Percentiles rank a stretch among this genome's conserved stretches.
Conservation (phyloP, 768 basidiomycete species). For the Tylopilus plumbeoviolaceoides region DNA sequence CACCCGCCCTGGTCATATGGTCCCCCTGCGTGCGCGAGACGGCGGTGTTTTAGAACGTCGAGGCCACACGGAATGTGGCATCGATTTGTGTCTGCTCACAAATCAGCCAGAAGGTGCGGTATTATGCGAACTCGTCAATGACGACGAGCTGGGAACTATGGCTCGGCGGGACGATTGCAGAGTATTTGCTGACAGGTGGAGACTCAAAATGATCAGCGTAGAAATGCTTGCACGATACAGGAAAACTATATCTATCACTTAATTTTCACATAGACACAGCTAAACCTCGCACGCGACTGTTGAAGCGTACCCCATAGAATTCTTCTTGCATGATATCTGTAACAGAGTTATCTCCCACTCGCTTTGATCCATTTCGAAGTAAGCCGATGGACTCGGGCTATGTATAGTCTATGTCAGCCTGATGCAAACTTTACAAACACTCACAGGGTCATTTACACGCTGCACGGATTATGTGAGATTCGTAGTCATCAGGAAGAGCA, state of each 20-base stretch:
- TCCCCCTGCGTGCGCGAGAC: constrained; percentile 81
- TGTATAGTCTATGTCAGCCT: too few species aligned
- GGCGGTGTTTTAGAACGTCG: constrained; percentile 85
- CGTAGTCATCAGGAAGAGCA: too few species aligned
- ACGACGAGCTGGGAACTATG: constrained; percentile 86
- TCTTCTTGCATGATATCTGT: neutral
- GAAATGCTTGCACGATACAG: constrained; percentile 65
- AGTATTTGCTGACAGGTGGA: constrained; percentile 85
- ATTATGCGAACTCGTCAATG: constrained; percentile 93
- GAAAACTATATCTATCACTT: neutral
- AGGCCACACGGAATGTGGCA: constrained; percentile 90
- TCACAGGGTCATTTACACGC: too few species aligned
- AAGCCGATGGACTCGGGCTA: neutral
- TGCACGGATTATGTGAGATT: too few species aligned
- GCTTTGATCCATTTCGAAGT: neutral
- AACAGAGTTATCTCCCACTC: neutral
- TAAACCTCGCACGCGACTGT: neutral
- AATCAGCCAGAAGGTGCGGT: constrained; percentile 62
- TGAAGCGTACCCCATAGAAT: neutral
- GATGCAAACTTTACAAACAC: too few species aligned
- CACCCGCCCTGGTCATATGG: constrained; percentile 91
- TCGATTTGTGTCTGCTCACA: constrained; percentile 83
- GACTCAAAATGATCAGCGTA: constrained; percentile 91
- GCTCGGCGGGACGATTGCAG: constrained; percentile 92
- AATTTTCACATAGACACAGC: neutral